These are phyloP conservation scores for Cucumis cinereus DNA, from an alignment of 306 rosid species.

Conservation along the genomic window DNA sequence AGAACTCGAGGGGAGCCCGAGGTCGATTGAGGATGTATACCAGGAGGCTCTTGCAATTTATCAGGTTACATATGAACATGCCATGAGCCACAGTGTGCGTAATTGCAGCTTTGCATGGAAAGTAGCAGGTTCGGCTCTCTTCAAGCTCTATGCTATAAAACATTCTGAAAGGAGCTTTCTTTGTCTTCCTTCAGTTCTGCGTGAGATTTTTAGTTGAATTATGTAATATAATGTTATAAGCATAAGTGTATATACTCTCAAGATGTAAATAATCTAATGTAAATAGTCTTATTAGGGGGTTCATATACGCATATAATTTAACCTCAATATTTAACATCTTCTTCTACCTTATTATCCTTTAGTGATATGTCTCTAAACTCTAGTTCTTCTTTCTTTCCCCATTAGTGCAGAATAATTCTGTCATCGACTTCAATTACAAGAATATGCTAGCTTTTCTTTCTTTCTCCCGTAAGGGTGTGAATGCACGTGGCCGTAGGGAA, in stretches of 20 bases:
- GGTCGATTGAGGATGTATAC: conserved; percentile 25
- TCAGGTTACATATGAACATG: conserved; percentile 32
- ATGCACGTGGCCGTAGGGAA: no score
- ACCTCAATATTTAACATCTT: background rate
- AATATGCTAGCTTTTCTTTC: no score
- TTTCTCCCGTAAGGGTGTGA: no score
- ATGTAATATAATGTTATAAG: background rate
- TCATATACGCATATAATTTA: background rate
- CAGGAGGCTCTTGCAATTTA: conserved; percentile 53
- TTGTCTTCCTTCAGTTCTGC: conserved; percentile 26
- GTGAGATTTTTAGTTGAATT: conserved; percentile 22
- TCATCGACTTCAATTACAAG: no score
- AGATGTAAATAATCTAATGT: background rate
- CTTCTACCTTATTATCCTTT: background rate
- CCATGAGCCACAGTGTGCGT: background rate
- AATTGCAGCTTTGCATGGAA: conserved; percentile 52
- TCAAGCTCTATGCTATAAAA: conserved; percentile 10
- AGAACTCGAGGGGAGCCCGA: conserved; percentile 26
- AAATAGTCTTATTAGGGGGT: background rate
- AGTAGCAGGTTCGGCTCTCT: conserved; percentile 51
- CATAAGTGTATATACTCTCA: background rate
- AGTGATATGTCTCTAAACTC: background rate
- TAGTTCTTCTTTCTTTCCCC: no score
- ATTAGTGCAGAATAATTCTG: no score
- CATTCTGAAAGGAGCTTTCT: conserved; percentile 14